phyloP scores from a whole-genome alignment of 192 early-diverging fungal species.

The Coemansia sp. region DNA sequence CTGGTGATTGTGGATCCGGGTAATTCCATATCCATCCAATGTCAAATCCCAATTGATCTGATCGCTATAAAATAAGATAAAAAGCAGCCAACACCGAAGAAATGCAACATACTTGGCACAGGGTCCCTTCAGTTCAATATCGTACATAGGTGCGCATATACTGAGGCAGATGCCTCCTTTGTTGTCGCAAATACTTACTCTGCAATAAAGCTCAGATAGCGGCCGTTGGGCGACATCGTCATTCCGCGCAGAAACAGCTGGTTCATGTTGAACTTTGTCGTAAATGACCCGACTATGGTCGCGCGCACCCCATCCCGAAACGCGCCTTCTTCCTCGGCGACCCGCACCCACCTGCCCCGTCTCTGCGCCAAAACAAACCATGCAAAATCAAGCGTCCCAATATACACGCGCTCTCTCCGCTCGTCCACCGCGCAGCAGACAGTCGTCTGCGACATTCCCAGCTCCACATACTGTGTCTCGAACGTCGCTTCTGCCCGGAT shows the following conservation, averaged over 20 bases:
- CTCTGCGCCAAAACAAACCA: slow-evolving; percentile 21
- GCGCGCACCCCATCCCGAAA: slow-evolving; percentile 28
- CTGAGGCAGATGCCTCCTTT: not conserved
- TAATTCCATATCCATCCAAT: slow-evolving; percentile 22
- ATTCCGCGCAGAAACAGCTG: slow-evolving; percentile 34
- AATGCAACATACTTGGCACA: too few species aligned
- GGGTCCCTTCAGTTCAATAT: too few species aligned
- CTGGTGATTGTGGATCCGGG: slow-evolving; percentile 43
- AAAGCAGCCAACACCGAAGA: not conserved
- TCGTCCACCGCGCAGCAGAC: slow-evolving; percentile 38
- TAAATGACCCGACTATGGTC: slow-evolving; percentile 41
- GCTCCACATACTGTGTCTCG: slow-evolving; percentile 10
- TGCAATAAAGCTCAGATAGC: slow-evolving; percentile 34
- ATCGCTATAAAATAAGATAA: slow-evolving; percentile 14
- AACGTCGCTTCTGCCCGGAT: not conserved
- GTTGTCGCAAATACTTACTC: slow-evolving; percentile 14
- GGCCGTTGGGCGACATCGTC: slow-evolving; percentile 24
- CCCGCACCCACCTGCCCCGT: slow-evolving; percentile 15
- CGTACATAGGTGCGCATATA: too few species aligned
- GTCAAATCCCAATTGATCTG: slow-evolving; percentile 33
- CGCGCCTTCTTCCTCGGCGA: slow-evolving; percentile 13
- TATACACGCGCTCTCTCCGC: slow-evolving; percentile 18
- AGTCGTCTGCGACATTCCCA: slow-evolving; percentile 31
- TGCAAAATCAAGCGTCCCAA: slow-evolving; percentile 29
- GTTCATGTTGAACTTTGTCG: slow-evolving; percentile 46